phyloP scores from a whole-genome alignment of 495 filamentous ascomycete genomes.

The Hyaloscypha finlandica region DNA sequence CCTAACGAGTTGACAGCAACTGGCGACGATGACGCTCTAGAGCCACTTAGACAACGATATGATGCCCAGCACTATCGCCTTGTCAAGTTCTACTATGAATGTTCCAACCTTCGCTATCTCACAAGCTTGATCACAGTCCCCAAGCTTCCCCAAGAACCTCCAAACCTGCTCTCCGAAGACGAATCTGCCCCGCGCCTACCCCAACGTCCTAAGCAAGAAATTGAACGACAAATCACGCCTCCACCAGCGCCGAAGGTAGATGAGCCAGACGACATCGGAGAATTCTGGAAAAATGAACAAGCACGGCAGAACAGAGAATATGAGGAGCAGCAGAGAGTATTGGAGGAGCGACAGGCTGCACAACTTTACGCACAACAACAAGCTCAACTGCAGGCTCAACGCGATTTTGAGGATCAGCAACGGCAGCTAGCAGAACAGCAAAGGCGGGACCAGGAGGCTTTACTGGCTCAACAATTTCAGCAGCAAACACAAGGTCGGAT shows the following conservation, averaged over 20 bases:
- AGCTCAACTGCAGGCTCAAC: slow-evolving; percentile 77
- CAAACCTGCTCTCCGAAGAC: slow-evolving; percentile 81
- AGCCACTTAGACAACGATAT: slow-evolving; percentile 83
- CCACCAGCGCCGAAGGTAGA: slow-evolving; percentile 61
- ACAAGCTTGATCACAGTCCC: slow-evolving; percentile 95
- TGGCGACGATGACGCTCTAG: slow-evolving; percentile 92
- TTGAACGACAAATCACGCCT: slow-evolving; percentile 64
- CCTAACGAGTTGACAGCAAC: slow-evolving; percentile 58
- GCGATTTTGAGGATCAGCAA: slow-evolving; percentile 95
- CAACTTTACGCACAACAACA: slow-evolving; percentile 66
- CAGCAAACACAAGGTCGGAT: slow-evolving; percentile 91
- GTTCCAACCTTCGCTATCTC: slow-evolving; percentile 93
- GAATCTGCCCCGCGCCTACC: slow-evolving; percentile 84
- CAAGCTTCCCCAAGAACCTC: slow-evolving; percentile 92
- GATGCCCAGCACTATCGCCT: slow-evolving; percentile 94
- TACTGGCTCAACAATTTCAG: slow-evolving; percentile 82
- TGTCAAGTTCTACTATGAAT: slow-evolving; percentile 98
- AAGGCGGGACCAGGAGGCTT: slow-evolving; percentile 83
- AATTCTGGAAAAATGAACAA: slow-evolving; percentile 97
- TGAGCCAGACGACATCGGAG: slow-evolving; percentile 92
- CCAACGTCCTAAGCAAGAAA: slow-evolving; percentile 73
- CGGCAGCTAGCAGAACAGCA: slow-evolving; percentile 85
- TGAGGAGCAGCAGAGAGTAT: slow-evolving; percentile 84
- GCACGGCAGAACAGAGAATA: slow-evolving; percentile 89
- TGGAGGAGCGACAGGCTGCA: slow-evolving; percentile 81